These are phyloP conservation scores for Globisporangium nunn DNA, from an alignment of 352 stramenopile species.

Conservation along the genomic window DNA sequence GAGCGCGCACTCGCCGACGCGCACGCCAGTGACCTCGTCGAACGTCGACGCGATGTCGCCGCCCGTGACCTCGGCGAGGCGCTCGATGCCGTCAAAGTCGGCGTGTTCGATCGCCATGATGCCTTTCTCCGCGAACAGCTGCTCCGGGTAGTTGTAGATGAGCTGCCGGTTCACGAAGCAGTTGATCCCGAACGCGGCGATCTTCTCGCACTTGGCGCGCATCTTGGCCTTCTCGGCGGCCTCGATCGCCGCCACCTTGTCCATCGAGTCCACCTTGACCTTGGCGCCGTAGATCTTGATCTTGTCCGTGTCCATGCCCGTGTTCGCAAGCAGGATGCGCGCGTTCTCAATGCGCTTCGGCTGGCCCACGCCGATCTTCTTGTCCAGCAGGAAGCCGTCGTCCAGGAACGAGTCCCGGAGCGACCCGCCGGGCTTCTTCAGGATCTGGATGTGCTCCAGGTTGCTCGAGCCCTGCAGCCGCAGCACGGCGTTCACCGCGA, in stretches of 20 bases:
- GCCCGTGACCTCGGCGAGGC: conserved; percentile 94
- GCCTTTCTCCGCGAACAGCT: conserved; percentile 97
- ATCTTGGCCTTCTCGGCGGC: conserved; percentile 98
- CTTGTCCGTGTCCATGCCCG: conserved; percentile 99
- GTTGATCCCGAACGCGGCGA: conserved; percentile 97
- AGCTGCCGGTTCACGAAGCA: conserved; percentile 99
- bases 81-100: conserved; percentile 99
- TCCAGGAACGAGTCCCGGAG: conserved; percentile 98
- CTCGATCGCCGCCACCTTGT: conserved; percentile 99
- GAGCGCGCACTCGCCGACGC: conserved; percentile 94
- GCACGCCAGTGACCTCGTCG: conserved; percentile 95
- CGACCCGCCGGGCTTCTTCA: conserved; percentile 96
- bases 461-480: conserved; percentile 93
- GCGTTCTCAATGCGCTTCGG: conserved; percentile 96
- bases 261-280: conserved; percentile 97
- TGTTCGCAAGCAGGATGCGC: conserved; percentile 99
- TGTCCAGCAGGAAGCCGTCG: conserved; percentile 97
- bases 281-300: conserved; percentile 99
- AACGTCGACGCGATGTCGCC: conserved; percentile 97
- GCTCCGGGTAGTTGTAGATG: conserved; percentile 99
- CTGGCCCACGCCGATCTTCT: conserved; percentile 94
- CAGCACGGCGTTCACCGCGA: conserved; percentile 96
- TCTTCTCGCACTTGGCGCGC: conserved; percentile 97
- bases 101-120: conserved; percentile 99
- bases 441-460: conserved; percentile 98